Conservation (phyloP, 495 filamentous ascomycete genomes). For the Penicillium fimorum region DNA sequence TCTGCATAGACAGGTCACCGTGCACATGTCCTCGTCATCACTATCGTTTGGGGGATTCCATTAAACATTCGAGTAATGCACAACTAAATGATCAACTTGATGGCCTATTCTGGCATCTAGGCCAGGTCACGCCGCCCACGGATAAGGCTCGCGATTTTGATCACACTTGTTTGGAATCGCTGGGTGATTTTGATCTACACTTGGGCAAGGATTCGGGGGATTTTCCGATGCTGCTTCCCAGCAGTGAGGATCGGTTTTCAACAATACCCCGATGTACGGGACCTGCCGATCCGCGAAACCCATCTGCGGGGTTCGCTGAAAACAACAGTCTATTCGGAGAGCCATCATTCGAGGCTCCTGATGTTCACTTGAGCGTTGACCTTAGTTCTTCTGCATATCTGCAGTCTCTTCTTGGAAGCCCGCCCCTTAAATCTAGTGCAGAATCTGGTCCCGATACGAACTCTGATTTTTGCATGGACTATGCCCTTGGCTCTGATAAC, state of each 20-base stretch:
- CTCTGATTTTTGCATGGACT: not conserved
- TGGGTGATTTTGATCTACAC: not conserved
- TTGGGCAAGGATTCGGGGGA: not conserved
- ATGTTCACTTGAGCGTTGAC: not conserved
- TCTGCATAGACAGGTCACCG: slow-evolving; percentile 1
- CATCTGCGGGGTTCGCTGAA: not conserved
- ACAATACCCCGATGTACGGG: not conserved
- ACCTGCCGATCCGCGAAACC: not conserved
- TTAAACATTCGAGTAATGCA: not conserved
- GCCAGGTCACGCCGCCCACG: not conserved
- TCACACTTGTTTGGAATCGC: not conserved
- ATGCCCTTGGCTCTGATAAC: not conserved
- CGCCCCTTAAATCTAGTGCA: not conserved
- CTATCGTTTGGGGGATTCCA: not conserved
- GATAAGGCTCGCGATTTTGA: slow-evolving; percentile 1
- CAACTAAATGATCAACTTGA: not conserved
- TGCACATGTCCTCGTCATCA: not conserved
- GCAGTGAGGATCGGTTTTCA: slow-evolving; percentile 1
- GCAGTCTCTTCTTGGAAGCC: not conserved
- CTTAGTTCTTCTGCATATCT: not conserved
- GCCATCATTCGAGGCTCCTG: not conserved
- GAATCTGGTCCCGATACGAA: not conserved
- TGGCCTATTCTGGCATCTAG: slow-evolving; percentile 2
- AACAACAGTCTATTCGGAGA: slow-evolving; percentile 1
- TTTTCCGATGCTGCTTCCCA: not conserved